Base-by-base conservation (phyloP, 2,329 filamentous ascomycete genomes). In the Fusarium sp. region DNA sequence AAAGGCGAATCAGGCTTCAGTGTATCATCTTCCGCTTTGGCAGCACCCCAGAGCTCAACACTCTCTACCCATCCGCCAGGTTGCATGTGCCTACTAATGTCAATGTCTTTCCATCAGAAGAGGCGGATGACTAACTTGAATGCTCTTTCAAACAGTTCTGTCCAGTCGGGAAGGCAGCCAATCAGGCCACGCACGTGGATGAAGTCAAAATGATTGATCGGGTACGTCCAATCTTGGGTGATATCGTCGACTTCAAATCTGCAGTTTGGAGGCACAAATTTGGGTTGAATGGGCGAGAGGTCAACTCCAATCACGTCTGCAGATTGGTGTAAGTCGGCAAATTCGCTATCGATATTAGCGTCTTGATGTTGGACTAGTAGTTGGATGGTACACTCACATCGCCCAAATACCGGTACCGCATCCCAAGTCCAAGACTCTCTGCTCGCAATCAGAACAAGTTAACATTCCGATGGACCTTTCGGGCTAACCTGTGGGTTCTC, bases 401-500 rank as follows among this genome's bases (percentile, higher is more conserved):
- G 67, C 67, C 67, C 67, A 70, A 5, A 70, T 70, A 4, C 67
- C 67, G 32, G 27, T 54, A 11, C 51, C 51, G 14, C 51, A 54
- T 6, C 51, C 51, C 5, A 54, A 3, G 10, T 54, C 51, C 20
- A 54, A 14, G 13, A 32, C 51, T 5, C 47, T 54, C 32, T 54
- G 30, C 9, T 19, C 8, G n/a, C 9, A 1, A 2, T 63, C 17
- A 63, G 39, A 33, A 3, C 1, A 11, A 4, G 10, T 11, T 11
- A 13, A 10, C 3, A 13, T 11, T 6, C 11, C 10, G 10, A 30
- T 11, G 13, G 27, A 30, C 4, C 4, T 30, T 10, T 2, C 10
- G 1, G 7, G 15, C 4, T 35, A 39, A 71, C 69, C 48, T 77
- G 68, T 4, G 75, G 62, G 4, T 71, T 71, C 5, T 78, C 65